These are phyloP conservation scores for Arbutus unedo DNA, from an alignment of 148 eudicot species.

Conservation along the genomic window DNA sequence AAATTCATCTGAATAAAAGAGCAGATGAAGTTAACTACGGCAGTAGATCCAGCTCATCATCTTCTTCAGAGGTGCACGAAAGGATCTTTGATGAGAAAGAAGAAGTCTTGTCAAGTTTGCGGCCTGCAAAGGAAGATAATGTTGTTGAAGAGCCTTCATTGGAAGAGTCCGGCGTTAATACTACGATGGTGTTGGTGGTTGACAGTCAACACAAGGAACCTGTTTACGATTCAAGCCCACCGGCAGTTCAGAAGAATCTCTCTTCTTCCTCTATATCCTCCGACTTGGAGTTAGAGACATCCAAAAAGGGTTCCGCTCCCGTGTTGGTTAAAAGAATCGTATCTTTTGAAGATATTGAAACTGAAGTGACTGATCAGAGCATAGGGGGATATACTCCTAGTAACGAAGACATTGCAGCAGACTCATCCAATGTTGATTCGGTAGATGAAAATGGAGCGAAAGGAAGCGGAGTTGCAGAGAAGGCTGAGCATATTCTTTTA, in stretches of 20 bases:
- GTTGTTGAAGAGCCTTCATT: slow-evolving; percentile 27
- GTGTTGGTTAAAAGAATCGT: slow-evolving; percentile 21
- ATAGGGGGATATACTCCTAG: slow-evolving; percentile 8
- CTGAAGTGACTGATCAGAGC: slow-evolving; percentile 22
- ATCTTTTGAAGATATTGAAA: slow-evolving; percentile 24
- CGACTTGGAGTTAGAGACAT: slow-evolving; percentile 21
- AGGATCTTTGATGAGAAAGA: slow-evolving; percentile 32
- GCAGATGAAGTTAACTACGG: slow-evolving; percentile 22
- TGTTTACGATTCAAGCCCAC: slow-evolving; percentile 77
- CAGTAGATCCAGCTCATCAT: slow-evolving; percentile 34
- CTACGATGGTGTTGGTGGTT: slow-evolving; percentile 18
- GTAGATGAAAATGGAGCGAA: slow-evolving; percentile 1
- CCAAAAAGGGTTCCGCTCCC: slow-evolving; percentile 16
- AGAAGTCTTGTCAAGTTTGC: slow-evolving; percentile 19
- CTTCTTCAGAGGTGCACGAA: slow-evolving; percentile 35
- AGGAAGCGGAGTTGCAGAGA: slow-evolving; percentile 14
- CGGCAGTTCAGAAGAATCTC: slow-evolving; percentile 29
- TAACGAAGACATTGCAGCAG: slow-evolving; percentile 19
- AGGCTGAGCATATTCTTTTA: slow-evolving; percentile 17
- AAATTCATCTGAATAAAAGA: slow-evolving; percentile 14
- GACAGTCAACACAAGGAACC: slow-evolving; percentile 44
- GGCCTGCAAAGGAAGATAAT: slow-evolving; percentile 19
- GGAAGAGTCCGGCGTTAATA: slow-evolving; percentile 24
- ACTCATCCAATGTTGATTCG: slow-evolving; percentile 4
- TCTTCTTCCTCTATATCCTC: slow-evolving; percentile 25